Percentiles rank a stretch among this genome's conserved stretches.
phyloP scores from a whole-genome alignment of 305 asterid genomes.

The Solanum hybrid region DNA sequence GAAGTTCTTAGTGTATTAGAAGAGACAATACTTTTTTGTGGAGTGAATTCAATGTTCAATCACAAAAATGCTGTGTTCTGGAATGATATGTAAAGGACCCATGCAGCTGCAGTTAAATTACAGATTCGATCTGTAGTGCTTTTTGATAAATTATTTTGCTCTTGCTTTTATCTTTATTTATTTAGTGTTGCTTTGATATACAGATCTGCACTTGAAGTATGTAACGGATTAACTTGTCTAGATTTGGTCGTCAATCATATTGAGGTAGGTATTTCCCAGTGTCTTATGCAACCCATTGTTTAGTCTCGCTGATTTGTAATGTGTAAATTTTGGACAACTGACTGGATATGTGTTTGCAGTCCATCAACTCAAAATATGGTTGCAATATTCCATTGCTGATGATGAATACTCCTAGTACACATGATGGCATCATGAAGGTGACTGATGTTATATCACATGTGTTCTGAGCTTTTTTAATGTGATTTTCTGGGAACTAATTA shows the following conservation, averaged over 20 bases:
- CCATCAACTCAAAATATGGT: conserved; percentile 68
- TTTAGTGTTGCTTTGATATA: conserved; percentile 12
- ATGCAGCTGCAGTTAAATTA: background rate
- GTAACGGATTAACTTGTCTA: conserved; percentile 53
- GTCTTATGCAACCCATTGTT: conserved; percentile 3
- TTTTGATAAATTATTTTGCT: background rate
- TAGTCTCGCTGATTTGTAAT: background rate
- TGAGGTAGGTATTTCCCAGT: conserved; percentile 38
- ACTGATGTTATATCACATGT: conserved; percentile 10
- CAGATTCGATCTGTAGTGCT: background rate
- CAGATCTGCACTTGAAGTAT: conserved; percentile 63
- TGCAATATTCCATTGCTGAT: conserved; percentile 74
- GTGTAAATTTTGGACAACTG: conserved; percentile 17
- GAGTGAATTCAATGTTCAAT: background rate
- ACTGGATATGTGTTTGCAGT: conserved; percentile 32
- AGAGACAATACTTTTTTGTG: background rate
- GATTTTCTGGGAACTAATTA: conserved; percentile 21
- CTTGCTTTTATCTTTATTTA: background rate
- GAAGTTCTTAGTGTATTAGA: background rate
- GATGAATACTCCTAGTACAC: conserved; percentile 46
- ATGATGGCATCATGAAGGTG: conserved; percentile 63
- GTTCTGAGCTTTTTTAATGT: conserved; percentile 9
- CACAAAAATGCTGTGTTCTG: background rate
- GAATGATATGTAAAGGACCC: background rate
- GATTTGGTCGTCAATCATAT: conserved; percentile 69